Evolutionary conservation across 345 rosid species (phyloP), one percentile per base, ranked within the genome.

Genomic region (Citrus glauca): DNA sequence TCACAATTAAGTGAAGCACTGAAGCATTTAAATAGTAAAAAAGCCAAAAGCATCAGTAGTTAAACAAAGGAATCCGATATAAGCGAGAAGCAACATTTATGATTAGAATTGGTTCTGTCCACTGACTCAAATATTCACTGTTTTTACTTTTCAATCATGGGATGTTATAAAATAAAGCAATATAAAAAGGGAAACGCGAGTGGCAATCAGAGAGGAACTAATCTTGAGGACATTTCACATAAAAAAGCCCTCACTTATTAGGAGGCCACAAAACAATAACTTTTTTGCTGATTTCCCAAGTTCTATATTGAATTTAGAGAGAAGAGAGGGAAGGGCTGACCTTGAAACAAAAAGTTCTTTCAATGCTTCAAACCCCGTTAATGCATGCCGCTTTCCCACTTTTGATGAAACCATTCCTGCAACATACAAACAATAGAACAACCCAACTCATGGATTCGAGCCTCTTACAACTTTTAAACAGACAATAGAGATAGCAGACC

Each of bases 371-470:
- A 94, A 93, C 40, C 98, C 98, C 13, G 85, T 90, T 71, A 96
- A 82, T 40, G 98, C 98, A 89, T 88, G 95, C 53, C 98, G 87
- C 82, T 92, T 96, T 45, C 99, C 99, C 55, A 94, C 98, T 79
- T 94, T 96, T 56, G 98, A 91, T 33, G 95, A 90, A 66, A 94
- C 93, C 94, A 94, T 87, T 81, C 98, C 99, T 95, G 77, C 89
- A 87, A 81, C 48, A 69, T 56, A 71, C 55, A 73, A 19, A 71
- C 60, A 63, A 24, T 69, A 74, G 56, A 72, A 70, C 24, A 74
- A 74, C 61, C 72, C 53, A 82, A 32, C 30, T 59, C 63, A 37
- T 69, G 33, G 13, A 7, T 53, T 57, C 25, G 6, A 60, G 55
- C 55, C 11, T 4, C 50, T 30, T 40, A 61, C 27, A 61, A 40